Evolutionary conservation across 768 basidiomycete genomes (phyloP).

Genomic region (Tulasnella sp.): DNA sequence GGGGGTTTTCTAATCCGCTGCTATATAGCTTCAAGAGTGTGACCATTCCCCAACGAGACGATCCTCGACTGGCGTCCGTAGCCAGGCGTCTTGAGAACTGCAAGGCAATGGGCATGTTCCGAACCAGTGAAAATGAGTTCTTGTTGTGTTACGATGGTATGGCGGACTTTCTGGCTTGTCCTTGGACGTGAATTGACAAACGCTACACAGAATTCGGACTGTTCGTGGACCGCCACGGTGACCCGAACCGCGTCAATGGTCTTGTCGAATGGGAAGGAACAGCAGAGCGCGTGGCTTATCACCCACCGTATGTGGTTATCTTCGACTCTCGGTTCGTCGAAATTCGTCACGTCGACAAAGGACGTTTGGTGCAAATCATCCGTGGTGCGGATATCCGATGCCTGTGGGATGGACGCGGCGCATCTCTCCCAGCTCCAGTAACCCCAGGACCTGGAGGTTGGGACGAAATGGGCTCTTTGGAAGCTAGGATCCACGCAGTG

Average conservation of each 20-base stretch:
- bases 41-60: conserved; percentile 81
- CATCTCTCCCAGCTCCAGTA: conserved; percentile 35
- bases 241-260: conserved; percentile 63
- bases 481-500: conserved; percentile 81
- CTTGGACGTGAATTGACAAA: background rate
- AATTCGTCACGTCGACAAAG: conserved; percentile 76
- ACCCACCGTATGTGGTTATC: conserved; percentile 81
- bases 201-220: conserved; percentile 73
- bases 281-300: conserved; percentile 83
- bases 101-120: conserved; percentile 85
- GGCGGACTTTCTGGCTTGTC: conserved; percentile 31
- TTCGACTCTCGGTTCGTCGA: conserved; percentile 91
- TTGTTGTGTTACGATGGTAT: conserved; percentile 83
- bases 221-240: conserved; percentile 89
- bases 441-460: conserved; percentile 49
- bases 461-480: conserved; percentile 57
- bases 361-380: conserved; percentile 77
- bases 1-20: conserved; percentile 18
- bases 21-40: conserved; percentile 73
- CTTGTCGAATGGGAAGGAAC: conserved; percentile 94
- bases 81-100: conserved; percentile 78
- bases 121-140: conserved; percentile 82
- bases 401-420: conserved; percentile 81
- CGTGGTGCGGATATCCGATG: conserved; percentile 77
- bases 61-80: conserved; percentile 59